A percentile compares a stretch with the other conserved stretches of the same genome.
Conservation (phyloP, 2,329 filamentous ascomycete genomes). For the Stagonosporopsis tanaceti region DNA sequence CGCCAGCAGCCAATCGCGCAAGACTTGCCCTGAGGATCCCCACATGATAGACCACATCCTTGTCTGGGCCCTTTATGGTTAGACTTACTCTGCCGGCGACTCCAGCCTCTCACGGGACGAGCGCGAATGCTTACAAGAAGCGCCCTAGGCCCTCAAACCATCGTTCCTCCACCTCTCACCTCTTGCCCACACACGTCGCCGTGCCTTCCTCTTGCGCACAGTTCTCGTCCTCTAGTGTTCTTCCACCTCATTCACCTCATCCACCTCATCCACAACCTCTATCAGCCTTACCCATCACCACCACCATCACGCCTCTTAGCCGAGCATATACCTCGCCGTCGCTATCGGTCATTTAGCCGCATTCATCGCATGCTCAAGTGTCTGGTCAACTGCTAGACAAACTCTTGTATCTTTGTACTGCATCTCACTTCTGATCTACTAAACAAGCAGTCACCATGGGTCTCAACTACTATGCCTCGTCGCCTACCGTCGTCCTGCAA, state of each 20-base stretch:
- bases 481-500: slow-evolving; percentile 57
- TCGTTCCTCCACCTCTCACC: slow-evolving; percentile 48
- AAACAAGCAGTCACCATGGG: slow-evolving; percentile 53
- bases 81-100: slow-evolving; percentile 8
- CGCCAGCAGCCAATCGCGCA: slow-evolving; percentile 28
- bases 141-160: slow-evolving; percentile 42
- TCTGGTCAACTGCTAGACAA: slow-evolving; percentile 40
- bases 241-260: slow-evolving; percentile 14
- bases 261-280: slow-evolving; percentile 18
- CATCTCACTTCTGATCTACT: slow-evolving; percentile 45
- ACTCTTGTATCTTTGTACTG: slow-evolving; percentile 44
- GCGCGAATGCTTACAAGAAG: slow-evolving; percentile 46
- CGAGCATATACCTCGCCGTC: slow-evolving; percentile 35
- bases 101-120: slow-evolving; percentile 47
- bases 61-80: slow-evolving; percentile 8
- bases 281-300: slow-evolving; percentile 11
- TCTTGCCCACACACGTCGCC: slow-evolving; percentile 36
- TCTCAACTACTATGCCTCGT: slow-evolving; percentile 57
- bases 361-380: slow-evolving; percentile 36
- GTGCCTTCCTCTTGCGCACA: slow-evolving; percentile 26
- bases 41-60: slow-evolving; percentile 3
- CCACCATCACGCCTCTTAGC: slow-evolving; percentile 30
- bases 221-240: slow-evolving; percentile 15
- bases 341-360: slow-evolving; percentile 34
- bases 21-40: slow-evolving; percentile 15